A percentile compares a stretch with the other conserved stretches of the same genome.
Evolutionary conservation across 495 filamentous ascomycete genomes (phyloP).

Genomic region (Aspergillus haitiensis): DNA sequence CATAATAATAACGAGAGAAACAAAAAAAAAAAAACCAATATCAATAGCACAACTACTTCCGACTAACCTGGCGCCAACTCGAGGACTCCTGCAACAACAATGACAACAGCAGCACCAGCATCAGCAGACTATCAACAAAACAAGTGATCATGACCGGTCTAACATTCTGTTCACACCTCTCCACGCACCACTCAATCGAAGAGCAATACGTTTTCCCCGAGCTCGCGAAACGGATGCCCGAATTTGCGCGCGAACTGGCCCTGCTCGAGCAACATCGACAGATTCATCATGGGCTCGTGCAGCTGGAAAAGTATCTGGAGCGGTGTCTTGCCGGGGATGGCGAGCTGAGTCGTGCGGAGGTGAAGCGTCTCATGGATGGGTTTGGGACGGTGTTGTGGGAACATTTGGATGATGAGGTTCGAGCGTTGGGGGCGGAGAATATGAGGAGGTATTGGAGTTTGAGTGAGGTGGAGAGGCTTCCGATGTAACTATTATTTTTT

Average conservation of each 20-base stretch:
- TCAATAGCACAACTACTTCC: conserved; percentile 72
- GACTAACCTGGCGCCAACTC: conserved; percentile 67
- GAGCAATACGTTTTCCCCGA: conserved; percentile 61
- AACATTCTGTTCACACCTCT: conserved; percentile 66
- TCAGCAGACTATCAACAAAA: conserved; percentile 48
- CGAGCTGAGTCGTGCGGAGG: conserved; percentile 64
- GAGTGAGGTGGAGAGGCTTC: neutral
- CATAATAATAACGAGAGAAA: no score
- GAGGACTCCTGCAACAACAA: conserved; percentile 46
- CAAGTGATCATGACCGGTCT: conserved; percentile 48
- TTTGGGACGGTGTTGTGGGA: conserved; percentile 66
- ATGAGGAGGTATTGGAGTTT: conserved; percentile 79
- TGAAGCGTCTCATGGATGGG: conserved; percentile 68
- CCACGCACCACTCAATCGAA: conserved; percentile 81
- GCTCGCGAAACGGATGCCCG: conserved; percentile 75
- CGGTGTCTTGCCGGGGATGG: conserved; percentile 61
- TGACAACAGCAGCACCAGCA: neutral
- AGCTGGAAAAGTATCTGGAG: conserved; percentile 65
- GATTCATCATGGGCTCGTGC: conserved; percentile 79
- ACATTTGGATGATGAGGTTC: conserved; percentile 73
- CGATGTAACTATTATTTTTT: neutral
- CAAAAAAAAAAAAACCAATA: neutral
- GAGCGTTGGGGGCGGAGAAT: conserved; percentile 70
- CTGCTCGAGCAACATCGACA: conserved; percentile 71
- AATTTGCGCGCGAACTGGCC: conserved; percentile 57